phyloP scores from a whole-genome alignment of 441 rosid genomes.

The Mallotus repandus region DNA sequence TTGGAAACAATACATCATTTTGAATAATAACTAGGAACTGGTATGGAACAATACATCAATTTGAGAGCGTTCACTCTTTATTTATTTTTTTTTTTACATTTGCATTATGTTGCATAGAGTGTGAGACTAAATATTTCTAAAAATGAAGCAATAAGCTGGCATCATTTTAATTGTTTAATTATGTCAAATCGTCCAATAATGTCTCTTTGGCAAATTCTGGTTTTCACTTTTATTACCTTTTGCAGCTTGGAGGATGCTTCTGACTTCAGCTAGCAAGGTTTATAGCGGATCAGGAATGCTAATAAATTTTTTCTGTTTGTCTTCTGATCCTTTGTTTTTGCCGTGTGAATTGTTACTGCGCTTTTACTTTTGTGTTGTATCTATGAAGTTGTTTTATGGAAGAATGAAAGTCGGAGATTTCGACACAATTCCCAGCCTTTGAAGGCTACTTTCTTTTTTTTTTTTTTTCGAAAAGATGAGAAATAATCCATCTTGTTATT shows the following conservation, averaged over 20 bases:
- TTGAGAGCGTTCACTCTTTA: too few species aligned
- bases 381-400: neutral
- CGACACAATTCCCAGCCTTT: too few species aligned
- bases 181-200: neutral
- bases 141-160: too few species aligned
- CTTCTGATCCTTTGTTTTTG: neutral
- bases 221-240: neutral
- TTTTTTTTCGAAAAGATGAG: neutral
- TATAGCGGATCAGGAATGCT: neutral
- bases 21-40: too few species aligned
- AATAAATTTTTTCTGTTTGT: neutral
- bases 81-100: too few species aligned
- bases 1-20: too few species aligned
- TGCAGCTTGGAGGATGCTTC: constrained; percentile 57
- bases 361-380: neutral
- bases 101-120: too few species aligned
- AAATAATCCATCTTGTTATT: neutral
- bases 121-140: too few species aligned
- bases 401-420: neutral
- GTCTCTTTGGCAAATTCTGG: neutral
- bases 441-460: neutral
- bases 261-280: constrained; percentile 19
- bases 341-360: neutral
- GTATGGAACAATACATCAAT: too few species aligned
- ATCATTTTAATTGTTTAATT: too few species aligned